Percentiles rank a stretch among this genome's conserved stretches.
phyloP scores from a whole-genome alignment of 176 grass and related monocot species.

The Ananas comosus region DNA sequence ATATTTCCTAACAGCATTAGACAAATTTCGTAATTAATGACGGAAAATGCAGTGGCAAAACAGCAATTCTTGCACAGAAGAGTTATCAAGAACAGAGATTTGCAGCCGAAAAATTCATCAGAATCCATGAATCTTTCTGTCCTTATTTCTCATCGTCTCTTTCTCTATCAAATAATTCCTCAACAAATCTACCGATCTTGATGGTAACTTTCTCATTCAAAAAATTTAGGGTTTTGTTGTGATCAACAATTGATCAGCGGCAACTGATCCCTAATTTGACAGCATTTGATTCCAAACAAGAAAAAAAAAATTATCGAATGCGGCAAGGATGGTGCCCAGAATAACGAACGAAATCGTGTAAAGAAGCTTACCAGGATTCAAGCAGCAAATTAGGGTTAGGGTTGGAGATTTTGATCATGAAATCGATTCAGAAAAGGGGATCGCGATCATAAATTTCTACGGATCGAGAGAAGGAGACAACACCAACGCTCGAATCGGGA shows the following conservation, averaged over 20 bases:
- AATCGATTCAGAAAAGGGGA: not conserved
- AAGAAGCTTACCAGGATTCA: not conserved
- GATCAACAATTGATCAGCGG: not conserved
- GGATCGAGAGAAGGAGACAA: not conserved
- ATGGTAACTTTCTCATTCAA: too few relatives aligned
- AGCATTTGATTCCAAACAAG: not conserved
- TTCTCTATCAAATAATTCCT: too few relatives aligned
- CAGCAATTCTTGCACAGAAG: too few relatives aligned
- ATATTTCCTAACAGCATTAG: too few relatives aligned
- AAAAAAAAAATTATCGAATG: not conserved
- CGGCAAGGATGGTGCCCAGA: not conserved
- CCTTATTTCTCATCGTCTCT: too few relatives aligned
- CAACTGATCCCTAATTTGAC: not conserved
- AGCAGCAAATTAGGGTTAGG: conserved; percentile 5
- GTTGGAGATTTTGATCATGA: not conserved
- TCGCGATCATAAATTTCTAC: not conserved
- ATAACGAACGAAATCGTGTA: not conserved
- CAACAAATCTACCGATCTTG: too few relatives aligned
- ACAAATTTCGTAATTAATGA: too few relatives aligned
- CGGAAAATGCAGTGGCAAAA: too few relatives aligned
- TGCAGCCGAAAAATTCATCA: not conserved
- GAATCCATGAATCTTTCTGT: not conserved
- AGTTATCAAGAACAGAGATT: not conserved
- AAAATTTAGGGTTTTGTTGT: too few relatives aligned
- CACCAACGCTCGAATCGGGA: not conserved